These are phyloP conservation scores for Luffa acutangula DNA, from an alignment of 306 rosid genomes.

Conservation along the genomic window DNA sequence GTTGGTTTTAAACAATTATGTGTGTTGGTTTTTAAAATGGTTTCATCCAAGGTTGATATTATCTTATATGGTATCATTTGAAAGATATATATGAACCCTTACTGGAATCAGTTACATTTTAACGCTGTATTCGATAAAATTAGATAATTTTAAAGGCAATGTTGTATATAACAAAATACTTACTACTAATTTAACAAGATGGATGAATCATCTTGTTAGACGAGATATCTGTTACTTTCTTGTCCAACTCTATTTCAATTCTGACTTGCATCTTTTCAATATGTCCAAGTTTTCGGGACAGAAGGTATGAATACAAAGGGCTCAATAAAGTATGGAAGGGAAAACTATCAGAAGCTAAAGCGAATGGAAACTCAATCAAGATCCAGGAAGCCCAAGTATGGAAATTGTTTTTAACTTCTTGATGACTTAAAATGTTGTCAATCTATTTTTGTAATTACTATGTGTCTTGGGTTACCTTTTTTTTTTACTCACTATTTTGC, in stretches of 20 bases:
- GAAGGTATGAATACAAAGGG: conserved; percentile 96
- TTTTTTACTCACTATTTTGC: conserved; percentile 57
- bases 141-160: neutral
- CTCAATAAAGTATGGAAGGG: conserved; percentile 99
- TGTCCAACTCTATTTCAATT: neutral
- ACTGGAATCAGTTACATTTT: neutral
- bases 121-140: neutral
- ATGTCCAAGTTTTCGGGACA: conserved; percentile 82
- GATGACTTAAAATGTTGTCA: conserved; percentile 10
- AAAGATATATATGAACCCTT: neutral
- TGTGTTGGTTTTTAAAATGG: neutral
- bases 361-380: conserved; percentile 67
- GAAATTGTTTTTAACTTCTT: conserved; percentile 19
- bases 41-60: neutral
- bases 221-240: neutral
- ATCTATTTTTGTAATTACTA: neutral
- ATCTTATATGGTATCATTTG: neutral
- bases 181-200: neutral
- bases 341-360: conserved; percentile 78
- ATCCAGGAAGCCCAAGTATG: conserved; percentile 97
- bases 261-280: conserved; percentile 13
- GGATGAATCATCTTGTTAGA: neutral
- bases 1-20: neutral
- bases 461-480: neutral
- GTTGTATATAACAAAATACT: neutral